Evolutionary conservation across 306 rosid species (phyloP).

Genomic region (Castanopsis chinensis): DNA sequence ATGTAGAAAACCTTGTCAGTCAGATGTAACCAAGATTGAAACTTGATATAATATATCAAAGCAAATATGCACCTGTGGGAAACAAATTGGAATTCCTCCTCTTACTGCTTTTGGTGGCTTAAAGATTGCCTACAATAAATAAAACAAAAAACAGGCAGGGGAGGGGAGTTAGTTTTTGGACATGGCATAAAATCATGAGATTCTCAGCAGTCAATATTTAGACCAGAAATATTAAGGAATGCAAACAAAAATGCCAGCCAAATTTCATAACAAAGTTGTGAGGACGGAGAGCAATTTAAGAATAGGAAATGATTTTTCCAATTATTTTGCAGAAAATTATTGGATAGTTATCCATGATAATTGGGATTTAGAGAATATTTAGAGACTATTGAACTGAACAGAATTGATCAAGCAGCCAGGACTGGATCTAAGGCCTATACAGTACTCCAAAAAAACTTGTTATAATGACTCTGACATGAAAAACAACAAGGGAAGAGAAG

Average conservation of each 20-base stretch:
- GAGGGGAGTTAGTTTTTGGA: background rate
- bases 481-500: background rate
- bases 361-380: no score
- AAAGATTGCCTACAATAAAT: conserved; percentile 54
- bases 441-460: background rate
- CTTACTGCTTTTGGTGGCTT: conserved; percentile 75
- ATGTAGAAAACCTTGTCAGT: background rate
- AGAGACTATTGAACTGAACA: no score
- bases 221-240: background rate
- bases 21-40: background rate
- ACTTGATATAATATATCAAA: background rate
- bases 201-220: background rate
- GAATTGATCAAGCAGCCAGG: background rate
- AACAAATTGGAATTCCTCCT: conserved; percentile 95
- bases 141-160: background rate
- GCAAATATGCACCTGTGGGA: conserved; percentile 64
- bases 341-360: background rate
- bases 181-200: background rate
- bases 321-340: background rate
- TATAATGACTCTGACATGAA: background rate
- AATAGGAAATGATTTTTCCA: background rate
- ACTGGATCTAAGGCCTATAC: background rate
- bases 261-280: background rate
- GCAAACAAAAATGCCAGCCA: background rate
- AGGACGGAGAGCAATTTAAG: background rate